Conservation (phyloP, 2,329 filamentous ascomycete genomes). For the Colletotrichum gloeosporioides region DNA sequence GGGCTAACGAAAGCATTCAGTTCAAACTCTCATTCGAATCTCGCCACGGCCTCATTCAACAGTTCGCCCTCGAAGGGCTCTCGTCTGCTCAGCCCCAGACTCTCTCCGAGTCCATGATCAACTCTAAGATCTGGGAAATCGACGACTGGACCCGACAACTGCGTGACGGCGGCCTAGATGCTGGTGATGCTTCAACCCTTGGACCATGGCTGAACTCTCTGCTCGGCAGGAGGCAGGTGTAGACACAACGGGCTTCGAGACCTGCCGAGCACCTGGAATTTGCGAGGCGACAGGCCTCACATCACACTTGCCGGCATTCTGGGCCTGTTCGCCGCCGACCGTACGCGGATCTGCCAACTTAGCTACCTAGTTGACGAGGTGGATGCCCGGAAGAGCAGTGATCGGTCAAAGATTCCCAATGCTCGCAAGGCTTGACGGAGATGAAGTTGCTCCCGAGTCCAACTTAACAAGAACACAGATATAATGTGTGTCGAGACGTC, state of each 20-base stretch:
- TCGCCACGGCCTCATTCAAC: constrained; percentile 40
- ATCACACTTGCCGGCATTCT: neutral
- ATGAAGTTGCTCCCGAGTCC: neutral
- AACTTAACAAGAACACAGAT: neutral
- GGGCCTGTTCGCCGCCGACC: neutral
- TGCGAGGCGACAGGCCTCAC: neutral
- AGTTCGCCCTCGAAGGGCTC: constrained; percentile 29
- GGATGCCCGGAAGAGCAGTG: neutral
- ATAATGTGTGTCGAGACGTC: neutral
- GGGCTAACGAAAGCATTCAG: neutral
- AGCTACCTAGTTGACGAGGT: neutral
- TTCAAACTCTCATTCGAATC: constrained; percentile 38
- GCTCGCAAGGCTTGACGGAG: neutral
- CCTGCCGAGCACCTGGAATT: neutral
- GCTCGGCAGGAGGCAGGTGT: neutral
- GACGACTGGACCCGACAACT: constrained; percentile 16
- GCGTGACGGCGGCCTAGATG: neutral
- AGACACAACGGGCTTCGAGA: neutral
- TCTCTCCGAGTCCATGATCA: neutral
- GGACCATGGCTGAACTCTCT: constrained; percentile 18
- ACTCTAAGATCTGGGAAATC: constrained; percentile 18
- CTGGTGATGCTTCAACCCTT: neutral
- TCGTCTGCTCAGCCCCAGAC: neutral
- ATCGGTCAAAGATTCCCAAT: neutral
- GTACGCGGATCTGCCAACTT: neutral